phyloP scores from a whole-genome alignment of 2,329 filamentous ascomycete species.

The Claviceps pazoutovae region DNA sequence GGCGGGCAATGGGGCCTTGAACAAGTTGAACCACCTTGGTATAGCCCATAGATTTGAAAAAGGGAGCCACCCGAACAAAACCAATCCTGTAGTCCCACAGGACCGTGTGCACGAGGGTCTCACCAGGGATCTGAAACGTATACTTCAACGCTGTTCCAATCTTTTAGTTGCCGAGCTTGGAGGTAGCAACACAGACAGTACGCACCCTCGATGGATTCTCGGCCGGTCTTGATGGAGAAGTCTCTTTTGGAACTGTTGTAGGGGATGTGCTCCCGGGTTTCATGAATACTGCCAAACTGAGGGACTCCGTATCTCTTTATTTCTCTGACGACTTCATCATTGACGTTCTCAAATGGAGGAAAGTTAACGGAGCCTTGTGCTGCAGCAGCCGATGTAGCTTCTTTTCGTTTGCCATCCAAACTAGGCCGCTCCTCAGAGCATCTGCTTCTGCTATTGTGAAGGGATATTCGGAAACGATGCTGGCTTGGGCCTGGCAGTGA shows the following conservation, averaged over 20 bases:
- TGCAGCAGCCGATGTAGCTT: background rate
- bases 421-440: background rate
- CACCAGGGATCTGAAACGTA: constrained; percentile 56
- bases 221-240: constrained; percentile 72
- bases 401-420: background rate
- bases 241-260: constrained; percentile 92
- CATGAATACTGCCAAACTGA: constrained; percentile 47
- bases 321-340: constrained; percentile 31
- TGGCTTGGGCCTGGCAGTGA: background rate
- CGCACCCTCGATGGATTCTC: constrained; percentile 78
- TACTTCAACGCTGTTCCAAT: constrained; percentile 60
- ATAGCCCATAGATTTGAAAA: constrained; percentile 84
- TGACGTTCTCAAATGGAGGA: constrained; percentile 55
- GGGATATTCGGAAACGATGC: background rate
- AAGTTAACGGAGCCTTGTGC: constrained; percentile 38
- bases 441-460: background rate
- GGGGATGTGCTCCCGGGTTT: constrained; percentile 63
- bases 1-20: background rate
- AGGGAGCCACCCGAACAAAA: constrained; percentile 81
- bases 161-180: background rate
- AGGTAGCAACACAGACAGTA: background rate
- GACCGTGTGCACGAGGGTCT: constrained; percentile 55
- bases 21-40: constrained; percentile 50
- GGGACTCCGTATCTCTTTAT: constrained; percentile 47
- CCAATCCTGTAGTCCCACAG: constrained; percentile 98